phyloP scores from a whole-genome alignment of 73 alveolate species.

The Paramecium biaurelia region DNA sequence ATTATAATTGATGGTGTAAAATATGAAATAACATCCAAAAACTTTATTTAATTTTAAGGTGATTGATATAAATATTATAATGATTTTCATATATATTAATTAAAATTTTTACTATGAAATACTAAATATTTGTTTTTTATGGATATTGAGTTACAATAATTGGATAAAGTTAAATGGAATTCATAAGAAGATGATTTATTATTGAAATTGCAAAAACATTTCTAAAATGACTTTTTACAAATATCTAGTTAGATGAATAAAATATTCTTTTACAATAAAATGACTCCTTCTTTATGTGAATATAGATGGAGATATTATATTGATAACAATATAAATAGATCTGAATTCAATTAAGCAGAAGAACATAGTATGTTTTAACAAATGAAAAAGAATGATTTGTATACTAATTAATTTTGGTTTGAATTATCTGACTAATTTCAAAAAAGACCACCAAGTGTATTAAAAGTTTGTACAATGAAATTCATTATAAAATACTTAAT shows the following conservation, averaged over 20 bases:
- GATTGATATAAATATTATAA: slow-evolving; percentile 15
- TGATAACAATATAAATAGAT: not conserved
- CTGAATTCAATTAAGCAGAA: not conserved
- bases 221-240: not conserved
- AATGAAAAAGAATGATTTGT: not conserved
- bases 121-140: not conserved
- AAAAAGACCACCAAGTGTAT: slow-evolving; percentile 7
- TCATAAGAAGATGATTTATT: not conserved
- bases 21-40: slow-evolving; percentile 22
- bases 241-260: slow-evolving; percentile 19
- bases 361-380: not conserved
- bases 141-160: not conserved
- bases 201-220: not conserved
- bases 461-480: not conserved
- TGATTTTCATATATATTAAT: not conserved
- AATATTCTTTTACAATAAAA: not conserved
- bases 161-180: not conserved
- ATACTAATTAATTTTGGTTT: slow-evolving; percentile 33
- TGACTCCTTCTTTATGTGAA: not conserved
- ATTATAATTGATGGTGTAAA: not conserved
- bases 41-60: not conserved
- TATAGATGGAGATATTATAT: slow-evolving; percentile 40
- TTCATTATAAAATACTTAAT: not conserved
- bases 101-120: not conserved
- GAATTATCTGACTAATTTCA: not conserved